Evolutionary conservation across 306 rosid species (phyloP).

Genomic region (Pyrus betulifolia): DNA sequence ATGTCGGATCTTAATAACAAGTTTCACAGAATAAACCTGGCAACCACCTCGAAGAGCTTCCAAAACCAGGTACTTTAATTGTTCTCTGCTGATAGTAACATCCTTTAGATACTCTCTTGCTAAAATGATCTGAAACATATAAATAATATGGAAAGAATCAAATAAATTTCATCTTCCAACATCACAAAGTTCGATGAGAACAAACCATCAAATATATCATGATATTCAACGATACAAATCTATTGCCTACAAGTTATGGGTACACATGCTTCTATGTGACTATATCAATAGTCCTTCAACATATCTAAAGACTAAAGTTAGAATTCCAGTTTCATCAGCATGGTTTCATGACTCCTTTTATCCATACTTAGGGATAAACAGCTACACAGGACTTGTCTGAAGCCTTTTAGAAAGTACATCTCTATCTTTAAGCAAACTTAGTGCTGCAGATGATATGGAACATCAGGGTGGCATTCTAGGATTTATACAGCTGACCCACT

Average conservation of each 20-base stretch:
- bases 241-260: not conserved
- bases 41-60: constrained; percentile 96
- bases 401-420: not conserved
- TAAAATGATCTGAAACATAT: constrained; percentile 69
- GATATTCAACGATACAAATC: not conserved
- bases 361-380: not conserved
- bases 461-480: no score
- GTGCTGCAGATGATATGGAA: not conserved
- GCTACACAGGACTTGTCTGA: not conserved
- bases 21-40: constrained; percentile 52
- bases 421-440: not conserved
- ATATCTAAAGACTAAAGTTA: not conserved
- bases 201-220: not conserved
- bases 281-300: not conserved
- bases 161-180: constrained; percentile 5
- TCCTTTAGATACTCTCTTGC: constrained; percentile 93
- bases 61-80: constrained; percentile 73
- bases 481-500: no score
- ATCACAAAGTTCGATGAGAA: not conserved
- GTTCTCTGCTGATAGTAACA: constrained; percentile 69
- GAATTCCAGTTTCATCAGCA: not conserved
- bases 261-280: not conserved
- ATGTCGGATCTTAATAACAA: constrained; percentile 6
- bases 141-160: constrained; percentile 2
- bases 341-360: not conserved